Evolutionary conservation across 306 rosid species (phyloP).

Genomic region (Cyamopsis tetragonoloba): DNA sequence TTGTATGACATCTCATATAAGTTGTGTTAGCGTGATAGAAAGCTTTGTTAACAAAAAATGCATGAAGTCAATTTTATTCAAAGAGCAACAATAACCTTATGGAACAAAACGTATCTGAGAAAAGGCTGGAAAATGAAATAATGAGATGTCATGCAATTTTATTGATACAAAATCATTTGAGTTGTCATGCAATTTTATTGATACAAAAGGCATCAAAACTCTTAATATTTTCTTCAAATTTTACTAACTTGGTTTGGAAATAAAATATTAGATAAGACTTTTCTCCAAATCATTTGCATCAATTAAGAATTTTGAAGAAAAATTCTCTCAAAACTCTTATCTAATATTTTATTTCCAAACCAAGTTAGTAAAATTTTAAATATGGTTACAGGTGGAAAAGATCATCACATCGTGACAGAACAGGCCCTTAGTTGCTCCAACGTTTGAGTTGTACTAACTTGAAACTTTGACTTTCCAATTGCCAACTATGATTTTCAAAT

Average conservation of each 20-base stretch:
- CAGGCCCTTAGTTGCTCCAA: neutral
- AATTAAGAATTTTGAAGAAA: neutral
- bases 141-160: too few species aligned
- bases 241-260: neutral
- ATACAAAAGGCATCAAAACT: too few species aligned
- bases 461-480: neutral
- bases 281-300: neutral
- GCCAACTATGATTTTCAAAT: neutral
- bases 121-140: too few species aligned
- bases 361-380: neutral
- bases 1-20: too few species aligned
- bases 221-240: too few species aligned
- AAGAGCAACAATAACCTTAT: too few species aligned
- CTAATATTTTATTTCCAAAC: neutral
- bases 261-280: neutral
- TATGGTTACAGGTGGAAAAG: slow-evolving; percentile 2
- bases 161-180: too few species aligned
- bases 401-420: slow-evolving; percentile 10
- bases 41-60: too few species aligned
- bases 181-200: too few species aligned
- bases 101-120: too few species aligned
- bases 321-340: neutral
- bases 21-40: too few species aligned
- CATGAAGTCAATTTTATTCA: too few species aligned
- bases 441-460: neutral